Conservation (phyloP, 2,329 filamentous ascomycete species). For the Sporothrix dimorphospora region DNA sequence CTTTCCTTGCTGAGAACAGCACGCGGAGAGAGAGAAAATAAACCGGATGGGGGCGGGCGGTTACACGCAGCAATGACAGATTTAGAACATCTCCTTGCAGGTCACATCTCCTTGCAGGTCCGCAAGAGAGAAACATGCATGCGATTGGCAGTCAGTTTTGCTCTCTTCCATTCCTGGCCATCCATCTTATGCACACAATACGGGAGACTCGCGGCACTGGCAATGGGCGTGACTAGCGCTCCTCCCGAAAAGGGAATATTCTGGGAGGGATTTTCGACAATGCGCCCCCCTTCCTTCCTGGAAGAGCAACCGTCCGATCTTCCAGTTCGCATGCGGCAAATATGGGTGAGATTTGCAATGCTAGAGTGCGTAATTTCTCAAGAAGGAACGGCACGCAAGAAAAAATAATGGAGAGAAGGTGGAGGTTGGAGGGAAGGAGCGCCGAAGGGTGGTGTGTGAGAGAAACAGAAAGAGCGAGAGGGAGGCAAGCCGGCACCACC, state of each 20-base stretch:
- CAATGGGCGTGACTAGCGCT: not conserved
- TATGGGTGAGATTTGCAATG: not conserved
- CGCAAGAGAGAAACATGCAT: not conserved
- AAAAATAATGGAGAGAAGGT: not conserved
- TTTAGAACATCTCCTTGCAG: not conserved
- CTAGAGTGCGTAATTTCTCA: not conserved
- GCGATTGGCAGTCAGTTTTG: not conserved
- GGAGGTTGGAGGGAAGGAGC: conserved; percentile 12
- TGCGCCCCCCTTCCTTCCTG: not conserved
- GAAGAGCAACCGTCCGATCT: not conserved
- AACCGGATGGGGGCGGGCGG: conserved; percentile 12
- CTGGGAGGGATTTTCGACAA: not conserved
- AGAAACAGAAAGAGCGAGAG: not conserved
- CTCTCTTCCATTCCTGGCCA: not conserved
- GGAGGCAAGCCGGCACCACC: conserved; percentile 11
- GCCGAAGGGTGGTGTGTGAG: conserved; percentile 15
- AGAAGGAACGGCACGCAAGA: conserved; percentile 21
- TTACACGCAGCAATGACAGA: not conserved
- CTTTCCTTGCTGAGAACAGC: not conserved
- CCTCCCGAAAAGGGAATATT: not conserved
- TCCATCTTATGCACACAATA: not conserved
- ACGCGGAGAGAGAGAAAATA: not conserved
- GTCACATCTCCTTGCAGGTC: not conserved
- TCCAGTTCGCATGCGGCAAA: not conserved
- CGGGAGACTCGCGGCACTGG: not conserved